Base-by-base conservation (phyloP, 2,329 filamentous ascomycete genomes). In the Aspergillus novofumigatus region DNA sequence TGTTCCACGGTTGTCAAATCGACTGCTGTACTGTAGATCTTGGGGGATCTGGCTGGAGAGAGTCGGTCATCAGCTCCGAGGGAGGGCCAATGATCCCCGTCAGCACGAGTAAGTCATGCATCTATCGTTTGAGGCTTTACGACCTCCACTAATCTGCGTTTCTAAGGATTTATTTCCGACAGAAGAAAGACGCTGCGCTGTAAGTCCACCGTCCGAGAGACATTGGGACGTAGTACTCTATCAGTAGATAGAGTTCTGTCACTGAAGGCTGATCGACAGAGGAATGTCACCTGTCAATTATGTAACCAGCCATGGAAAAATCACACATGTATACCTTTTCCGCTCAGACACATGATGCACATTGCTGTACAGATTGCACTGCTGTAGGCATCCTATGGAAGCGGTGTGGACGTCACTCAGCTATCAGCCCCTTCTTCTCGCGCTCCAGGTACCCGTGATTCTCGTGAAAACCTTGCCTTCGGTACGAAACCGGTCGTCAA, bases 401-500 rank as follows among this genome's bases (percentile, higher is more conserved):
- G 55, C 55, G 55, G 55, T 56, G 51, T 53, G 38, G 26, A 50
- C 17, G 21, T 47, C 44, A 25, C 44, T 17, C 44, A 47, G 25
- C 25, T 26, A 26, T 26, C 6, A 7, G 23, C 6, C 21, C 23
- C 2, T 7, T 23, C 10, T 47, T 14, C 14, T 25, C 11, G 9
- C 44, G 14, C 10, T 7, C 44, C 3, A 25, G 41, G 21, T 47
- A 47, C 44, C 23, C 9, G 44, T 47, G 5, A 11, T 47, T 17
- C 44, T 23, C 21, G 21, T 21, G 21, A 23, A 23, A 26, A 47
- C 21, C 44, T 21, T n/a, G 20, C 11, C 21, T 47, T 23, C 23
- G 44, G 5, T 21, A 14, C 44, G 23, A 14, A 23, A 23, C 21
- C 23, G 11, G 44, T 14, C 44, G 14, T 21, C n/a, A 11, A 21